Evolutionary conservation across 2,329 filamentous ascomycete species (phyloP).

Genomic region (Didymella arachidicola): DNA sequence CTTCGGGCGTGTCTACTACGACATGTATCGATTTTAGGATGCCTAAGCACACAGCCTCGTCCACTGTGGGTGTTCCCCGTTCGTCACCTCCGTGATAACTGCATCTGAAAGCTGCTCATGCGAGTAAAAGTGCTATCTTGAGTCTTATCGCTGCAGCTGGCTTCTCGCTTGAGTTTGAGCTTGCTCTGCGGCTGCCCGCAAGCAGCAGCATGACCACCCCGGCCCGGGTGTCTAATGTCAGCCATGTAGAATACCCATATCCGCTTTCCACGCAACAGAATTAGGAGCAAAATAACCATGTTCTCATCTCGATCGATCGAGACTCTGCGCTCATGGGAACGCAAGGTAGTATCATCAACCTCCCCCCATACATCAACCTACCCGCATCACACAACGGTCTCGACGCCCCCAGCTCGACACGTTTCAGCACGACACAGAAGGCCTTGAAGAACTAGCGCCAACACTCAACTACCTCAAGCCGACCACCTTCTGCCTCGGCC

Average conservation of each 20-base stretch:
- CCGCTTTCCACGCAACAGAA: too few species aligned
- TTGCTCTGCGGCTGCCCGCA: not conserved
- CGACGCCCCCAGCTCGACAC: too few species aligned
- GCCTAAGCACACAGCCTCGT: conserved; percentile 14
- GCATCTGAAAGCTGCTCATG: not conserved
- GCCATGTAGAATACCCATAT: too few species aligned
- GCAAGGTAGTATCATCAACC: too few species aligned
- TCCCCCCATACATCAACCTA: too few species aligned
- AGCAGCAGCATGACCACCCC: not conserved
- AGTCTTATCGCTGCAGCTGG: not conserved
- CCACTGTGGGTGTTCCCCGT: not conserved
- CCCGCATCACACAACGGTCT: too few species aligned
- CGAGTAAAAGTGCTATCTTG: not conserved
- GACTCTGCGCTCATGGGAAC: too few species aligned
- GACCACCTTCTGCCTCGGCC: not conserved
- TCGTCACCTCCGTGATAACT: not conserved
- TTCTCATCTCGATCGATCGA: too few species aligned
- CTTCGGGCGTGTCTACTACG: not conserved
- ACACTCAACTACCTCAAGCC: not conserved
- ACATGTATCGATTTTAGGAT: conserved; percentile 10
- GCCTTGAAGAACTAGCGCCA: conserved; percentile 3
- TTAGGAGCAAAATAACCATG: not conserved
- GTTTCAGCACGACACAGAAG: not conserved
- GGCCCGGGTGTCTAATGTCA: not conserved
- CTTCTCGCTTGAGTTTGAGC: not conserved